Evolutionary conservation across 768 basidiomycete genomes (phyloP).

Genomic region (Suillus cothurnatus): DNA sequence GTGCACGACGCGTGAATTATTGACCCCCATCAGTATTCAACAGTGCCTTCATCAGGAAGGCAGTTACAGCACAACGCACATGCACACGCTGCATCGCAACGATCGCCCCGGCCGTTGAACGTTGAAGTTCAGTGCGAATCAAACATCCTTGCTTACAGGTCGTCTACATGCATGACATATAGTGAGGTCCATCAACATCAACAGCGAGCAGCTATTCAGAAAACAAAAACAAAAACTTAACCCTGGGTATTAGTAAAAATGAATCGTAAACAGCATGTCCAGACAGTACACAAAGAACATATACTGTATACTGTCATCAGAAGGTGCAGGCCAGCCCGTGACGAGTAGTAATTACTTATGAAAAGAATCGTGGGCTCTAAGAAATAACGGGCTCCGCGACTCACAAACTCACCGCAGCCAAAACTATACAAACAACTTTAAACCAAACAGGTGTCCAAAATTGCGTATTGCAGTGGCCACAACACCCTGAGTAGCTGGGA

Average conservation of each 20-base stretch:
- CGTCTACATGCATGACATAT: neutral
- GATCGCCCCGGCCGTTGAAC: no score
- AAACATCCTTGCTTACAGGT: neutral
- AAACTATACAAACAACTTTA: conserved; percentile 28
- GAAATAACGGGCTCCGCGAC: conserved; percentile 8
- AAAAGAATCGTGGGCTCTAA: conserved; percentile 13
- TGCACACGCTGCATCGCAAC: neutral
- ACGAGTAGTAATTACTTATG: conserved; percentile 10
- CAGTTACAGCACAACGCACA: neutral
- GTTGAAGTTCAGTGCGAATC: neutral
- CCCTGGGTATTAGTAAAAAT: conserved; percentile 9
- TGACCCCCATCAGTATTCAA: neutral
- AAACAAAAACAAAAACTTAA: conserved; percentile 8
- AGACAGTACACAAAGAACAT: conserved; percentile 14
- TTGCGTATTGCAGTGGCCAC: neutral
- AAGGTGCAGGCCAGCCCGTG: conserved; percentile 28
- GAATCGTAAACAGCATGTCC: conserved; percentile 15
- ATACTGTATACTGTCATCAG: conserved; percentile 7
- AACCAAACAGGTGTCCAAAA: conserved; percentile 22
- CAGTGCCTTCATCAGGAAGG: conserved; percentile 4
- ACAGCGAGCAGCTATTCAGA: conserved; percentile 4
- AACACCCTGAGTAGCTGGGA: conserved; percentile 1
- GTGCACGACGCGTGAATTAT: neutral
- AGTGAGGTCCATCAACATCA: conserved; percentile 9
- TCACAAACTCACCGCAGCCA: conserved; percentile 24